Evolutionary conservation across 805 yeast genomes (phyloP).

Genomic region (Starmerella gropengiesseri): DNA sequence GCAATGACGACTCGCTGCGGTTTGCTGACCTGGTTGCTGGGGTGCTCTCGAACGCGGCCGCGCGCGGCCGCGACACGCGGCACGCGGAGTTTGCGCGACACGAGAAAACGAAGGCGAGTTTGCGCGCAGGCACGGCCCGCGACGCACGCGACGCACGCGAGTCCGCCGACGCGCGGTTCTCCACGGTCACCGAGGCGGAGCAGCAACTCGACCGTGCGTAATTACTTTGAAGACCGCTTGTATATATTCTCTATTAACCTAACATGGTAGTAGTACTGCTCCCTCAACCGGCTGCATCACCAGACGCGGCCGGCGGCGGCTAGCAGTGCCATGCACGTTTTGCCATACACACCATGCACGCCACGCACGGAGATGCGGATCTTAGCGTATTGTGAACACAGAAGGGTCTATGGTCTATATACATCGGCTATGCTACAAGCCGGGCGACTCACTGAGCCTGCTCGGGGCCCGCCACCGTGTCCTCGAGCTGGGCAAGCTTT

Average conservation of each 20-base stretch:
- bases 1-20: constrained; percentile 84
- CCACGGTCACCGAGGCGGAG: constrained; percentile 6
- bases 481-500: background rate
- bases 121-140: constrained; percentile 19
- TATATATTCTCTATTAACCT: too few relatives aligned
- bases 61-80: constrained; percentile 58
- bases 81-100: constrained; percentile 32
- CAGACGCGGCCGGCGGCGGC: too few relatives aligned
- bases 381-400: too few relatives aligned
- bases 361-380: too few relatives aligned
- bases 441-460: background rate
- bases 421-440: too few relatives aligned
- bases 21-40: constrained; percentile 72
- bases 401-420: too few relatives aligned
- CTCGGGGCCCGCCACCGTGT: constrained; percentile 1
- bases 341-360: too few relatives aligned
- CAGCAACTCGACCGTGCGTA: too few relatives aligned
- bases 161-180: background rate
- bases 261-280: too few relatives aligned
- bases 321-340: too few relatives aligned
- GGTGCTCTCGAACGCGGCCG: constrained; percentile 74
- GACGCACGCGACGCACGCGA: background rate
- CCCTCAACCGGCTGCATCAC: too few relatives aligned
- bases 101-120: constrained; percentile 24
- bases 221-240: too few relatives aligned